Conservation (phyloP, 1,284 basidiomycete species). For the Ganoderma multipileum region DNA sequence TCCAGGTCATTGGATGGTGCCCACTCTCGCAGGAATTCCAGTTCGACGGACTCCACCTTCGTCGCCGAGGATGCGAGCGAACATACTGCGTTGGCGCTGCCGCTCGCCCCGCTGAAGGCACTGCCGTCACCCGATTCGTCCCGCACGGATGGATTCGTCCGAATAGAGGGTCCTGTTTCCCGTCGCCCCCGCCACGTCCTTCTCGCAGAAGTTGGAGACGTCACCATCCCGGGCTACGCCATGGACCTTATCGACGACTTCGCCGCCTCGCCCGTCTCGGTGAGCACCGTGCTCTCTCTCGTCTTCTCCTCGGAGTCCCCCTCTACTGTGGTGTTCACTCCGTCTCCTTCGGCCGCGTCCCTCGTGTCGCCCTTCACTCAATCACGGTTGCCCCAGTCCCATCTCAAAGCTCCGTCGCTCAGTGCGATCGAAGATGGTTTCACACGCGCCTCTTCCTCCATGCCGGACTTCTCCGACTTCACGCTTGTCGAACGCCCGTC, state of each 20-base stretch:
- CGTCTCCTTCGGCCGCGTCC: neutral
- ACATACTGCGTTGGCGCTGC: slow-evolving; percentile 13
- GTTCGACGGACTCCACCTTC: slow-evolving; percentile 23
- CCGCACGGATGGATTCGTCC: slow-evolving; percentile 21
- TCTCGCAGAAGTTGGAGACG: slow-evolving; percentile 28
- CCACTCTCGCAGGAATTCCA: slow-evolving; percentile 26
- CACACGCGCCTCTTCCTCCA: slow-evolving; percentile 9
- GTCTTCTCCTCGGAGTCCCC: neutral
- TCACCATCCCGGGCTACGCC: slow-evolving; percentile 35
- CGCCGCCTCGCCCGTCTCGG: slow-evolving; percentile 20
- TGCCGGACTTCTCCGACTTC: slow-evolving; percentile 16
- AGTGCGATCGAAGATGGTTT: neutral
- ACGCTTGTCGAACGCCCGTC: neutral
- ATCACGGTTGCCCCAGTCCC: neutral
- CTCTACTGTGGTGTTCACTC: neutral
- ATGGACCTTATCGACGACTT: slow-evolving; percentile 35
- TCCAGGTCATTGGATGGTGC: slow-evolving; percentile 27
- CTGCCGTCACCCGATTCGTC: slow-evolving; percentile 11
- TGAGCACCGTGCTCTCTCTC: slow-evolving; percentile 28
- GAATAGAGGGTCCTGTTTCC: slow-evolving; percentile 25
- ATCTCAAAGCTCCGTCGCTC: neutral
- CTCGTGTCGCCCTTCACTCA: neutral
- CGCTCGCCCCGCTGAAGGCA: slow-evolving; percentile 7
- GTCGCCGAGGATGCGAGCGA: slow-evolving; percentile 21
- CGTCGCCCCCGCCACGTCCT: slow-evolving; percentile 32